Conservation (phyloP, 345 rosid genomes). For the Lepidium aucheri region DNA sequence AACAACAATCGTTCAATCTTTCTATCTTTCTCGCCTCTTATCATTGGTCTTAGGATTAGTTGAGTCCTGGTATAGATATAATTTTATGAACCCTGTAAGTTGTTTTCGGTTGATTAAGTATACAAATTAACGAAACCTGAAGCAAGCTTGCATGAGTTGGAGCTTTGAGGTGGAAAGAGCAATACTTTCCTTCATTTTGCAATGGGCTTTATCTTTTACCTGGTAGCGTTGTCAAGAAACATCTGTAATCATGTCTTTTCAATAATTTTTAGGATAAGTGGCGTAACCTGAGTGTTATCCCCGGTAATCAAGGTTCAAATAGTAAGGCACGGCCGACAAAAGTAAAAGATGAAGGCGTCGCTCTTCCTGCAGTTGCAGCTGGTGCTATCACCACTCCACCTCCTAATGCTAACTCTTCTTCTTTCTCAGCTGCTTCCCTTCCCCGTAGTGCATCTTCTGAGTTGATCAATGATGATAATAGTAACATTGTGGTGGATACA, state of each 20-base stretch:
- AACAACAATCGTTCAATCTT: too few species aligned
- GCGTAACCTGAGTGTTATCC: slow-evolving; percentile 66
- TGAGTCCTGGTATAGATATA: neutral
- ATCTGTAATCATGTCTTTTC: neutral
- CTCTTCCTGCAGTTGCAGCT: neutral
- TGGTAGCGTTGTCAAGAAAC: neutral
- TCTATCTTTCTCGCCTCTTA: neutral
- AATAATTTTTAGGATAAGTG: slow-evolving; percentile 63
- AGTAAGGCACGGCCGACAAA: slow-evolving; percentile 51
- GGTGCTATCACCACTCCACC: neutral
- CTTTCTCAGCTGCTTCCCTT: neutral
- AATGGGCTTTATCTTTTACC: neutral
- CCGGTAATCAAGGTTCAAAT: slow-evolving; percentile 35
- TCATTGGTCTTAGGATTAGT: neutral
- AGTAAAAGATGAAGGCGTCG: slow-evolving; percentile 29
- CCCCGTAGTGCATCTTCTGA: slow-evolving; percentile 19
- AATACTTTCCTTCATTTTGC: neutral
- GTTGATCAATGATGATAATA: neutral
- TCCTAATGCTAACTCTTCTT: neutral
- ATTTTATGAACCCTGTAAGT: neutral
- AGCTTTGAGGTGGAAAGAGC: neutral
- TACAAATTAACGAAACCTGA: neutral
- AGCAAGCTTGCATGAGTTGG: neutral
- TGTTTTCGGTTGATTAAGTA: neutral
- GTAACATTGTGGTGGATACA: slow-evolving; percentile 12